Conservation (phyloP, 129 eudicot genomes). For the Centrapalus pauciflorus region DNA sequence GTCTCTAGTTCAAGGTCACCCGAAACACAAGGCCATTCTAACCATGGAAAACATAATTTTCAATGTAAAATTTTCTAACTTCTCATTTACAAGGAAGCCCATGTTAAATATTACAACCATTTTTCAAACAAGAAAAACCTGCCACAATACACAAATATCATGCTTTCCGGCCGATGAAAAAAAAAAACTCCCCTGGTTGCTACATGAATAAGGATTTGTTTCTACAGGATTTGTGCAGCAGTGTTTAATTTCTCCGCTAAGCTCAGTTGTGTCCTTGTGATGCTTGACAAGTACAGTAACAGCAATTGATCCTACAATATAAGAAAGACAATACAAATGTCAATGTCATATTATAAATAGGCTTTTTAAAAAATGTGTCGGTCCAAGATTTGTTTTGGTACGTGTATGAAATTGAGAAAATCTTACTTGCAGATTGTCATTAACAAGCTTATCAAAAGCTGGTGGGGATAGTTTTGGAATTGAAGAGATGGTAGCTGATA, state of each 20-base stretch:
- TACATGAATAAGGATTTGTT: not conserved
- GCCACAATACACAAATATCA: no score
- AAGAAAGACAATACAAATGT: no score
- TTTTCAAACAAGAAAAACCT: not conserved
- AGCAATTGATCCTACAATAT: constrained; percentile 72
- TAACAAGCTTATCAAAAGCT: constrained; percentile 81
- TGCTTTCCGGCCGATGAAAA: not conserved
- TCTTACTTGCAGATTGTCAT: constrained; percentile 79
- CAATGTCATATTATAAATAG: no score
- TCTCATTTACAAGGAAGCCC: no score
- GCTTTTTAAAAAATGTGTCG: no score
- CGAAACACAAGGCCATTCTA: no score
- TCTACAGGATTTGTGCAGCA: constrained; percentile 10
- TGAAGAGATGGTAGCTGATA: constrained; percentile 65
- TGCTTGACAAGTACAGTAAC: constrained; percentile 85
- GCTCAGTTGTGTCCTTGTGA: constrained; percentile 91
- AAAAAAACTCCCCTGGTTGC: not conserved
- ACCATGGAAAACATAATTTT: no score
- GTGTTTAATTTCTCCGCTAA: constrained; percentile 50
- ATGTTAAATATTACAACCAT: not conserved
- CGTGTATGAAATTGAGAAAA: no score
- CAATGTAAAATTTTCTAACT: no score
- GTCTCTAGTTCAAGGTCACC: no score
- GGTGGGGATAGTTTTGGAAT: constrained; percentile 71
- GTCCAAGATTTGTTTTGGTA: no score